Evolutionary conservation across 257 asterid species (phyloP).

Genomic region (Capsicum rhomboideum): DNA sequence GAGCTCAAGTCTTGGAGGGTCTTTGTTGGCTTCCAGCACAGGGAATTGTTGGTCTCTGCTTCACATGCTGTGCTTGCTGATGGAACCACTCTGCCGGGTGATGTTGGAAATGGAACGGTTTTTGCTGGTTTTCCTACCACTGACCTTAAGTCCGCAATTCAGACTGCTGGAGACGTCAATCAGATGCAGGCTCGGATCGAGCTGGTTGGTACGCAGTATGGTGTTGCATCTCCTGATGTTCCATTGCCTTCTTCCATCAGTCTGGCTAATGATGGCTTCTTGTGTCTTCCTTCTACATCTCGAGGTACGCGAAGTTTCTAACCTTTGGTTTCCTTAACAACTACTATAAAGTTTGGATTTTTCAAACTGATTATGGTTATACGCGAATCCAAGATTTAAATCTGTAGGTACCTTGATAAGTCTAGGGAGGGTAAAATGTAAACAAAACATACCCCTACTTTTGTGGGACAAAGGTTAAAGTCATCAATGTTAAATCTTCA

Average conservation of each 20-base stretch:
- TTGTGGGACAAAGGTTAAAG: too few species aligned
- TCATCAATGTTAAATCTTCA: too few species aligned
- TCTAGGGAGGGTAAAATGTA: too few species aligned
- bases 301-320: slow-evolving; percentile 21
- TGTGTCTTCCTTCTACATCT: slow-evolving; percentile 19
- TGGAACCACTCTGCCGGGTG: slow-evolving; percentile 44
- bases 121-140: slow-evolving; percentile 40
- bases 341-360: background rate
- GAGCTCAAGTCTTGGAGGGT: slow-evolving; percentile 55
- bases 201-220: slow-evolving; percentile 59
- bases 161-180: slow-evolving; percentile 50
- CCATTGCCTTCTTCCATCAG: slow-evolving; percentile 47
- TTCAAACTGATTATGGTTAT: too few species aligned
- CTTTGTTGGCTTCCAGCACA: slow-evolving; percentile 54
- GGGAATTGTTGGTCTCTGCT: slow-evolving; percentile 51
- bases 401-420: too few species aligned
- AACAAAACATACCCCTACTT: too few species aligned
- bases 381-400: too few species aligned
- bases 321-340: background rate
- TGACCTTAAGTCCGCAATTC: slow-evolving; percentile 48
- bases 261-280: slow-evolving; percentile 54
- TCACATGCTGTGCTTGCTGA: slow-evolving; percentile 46
- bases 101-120: slow-evolving; percentile 50
- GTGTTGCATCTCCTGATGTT: slow-evolving; percentile 27
- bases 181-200: slow-evolving; percentile 46